These are phyloP conservation scores for Cerrena zonata DNA, from an alignment of 1,284 basidiomycete genomes.

Conservation along the genomic window DNA sequence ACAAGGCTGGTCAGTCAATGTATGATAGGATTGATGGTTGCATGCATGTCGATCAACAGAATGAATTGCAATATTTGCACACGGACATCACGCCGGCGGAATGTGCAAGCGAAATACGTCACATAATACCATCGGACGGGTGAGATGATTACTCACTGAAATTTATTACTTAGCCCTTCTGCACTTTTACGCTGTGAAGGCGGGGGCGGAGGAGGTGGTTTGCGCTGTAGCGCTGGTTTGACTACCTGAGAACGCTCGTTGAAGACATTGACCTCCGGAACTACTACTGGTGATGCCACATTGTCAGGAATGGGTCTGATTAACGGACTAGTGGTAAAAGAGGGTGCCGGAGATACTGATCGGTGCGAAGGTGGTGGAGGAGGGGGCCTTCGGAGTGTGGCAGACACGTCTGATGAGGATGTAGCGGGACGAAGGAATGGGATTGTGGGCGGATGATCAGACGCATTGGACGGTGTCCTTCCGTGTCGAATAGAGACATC, in stretches of 20 bases:
- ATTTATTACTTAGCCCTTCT: neutral
- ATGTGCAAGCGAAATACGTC: no score
- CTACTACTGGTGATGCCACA: neutral
- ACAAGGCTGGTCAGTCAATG: neutral
- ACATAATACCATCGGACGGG: no score
- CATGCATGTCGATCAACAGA: no score
- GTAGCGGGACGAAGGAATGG: slow-evolving; percentile 37
- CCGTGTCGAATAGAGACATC: neutral
- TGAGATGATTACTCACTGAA: neutral
- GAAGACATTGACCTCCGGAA: neutral
- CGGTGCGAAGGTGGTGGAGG: slow-evolving; percentile 2
- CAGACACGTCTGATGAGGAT: slow-evolving; percentile 50
- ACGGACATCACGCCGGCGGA: no score
- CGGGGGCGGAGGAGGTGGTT: neutral
- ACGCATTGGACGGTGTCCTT: neutral
- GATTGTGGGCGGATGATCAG: slow-evolving; percentile 14
- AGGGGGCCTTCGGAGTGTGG: neutral
- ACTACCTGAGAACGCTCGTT: neutral
- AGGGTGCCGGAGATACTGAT: neutral
- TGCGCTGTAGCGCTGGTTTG: neutral
- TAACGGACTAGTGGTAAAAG: neutral
- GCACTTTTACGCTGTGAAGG: neutral
- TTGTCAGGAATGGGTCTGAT: neutral
- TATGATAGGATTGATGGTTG: no score
- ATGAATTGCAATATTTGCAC: no score